Evolutionary conservation across 2,329 filamentous ascomycete genomes (phyloP), one percentile per base, ranked within the genome.

Genomic region (Nigrospora oryzae): DNA sequence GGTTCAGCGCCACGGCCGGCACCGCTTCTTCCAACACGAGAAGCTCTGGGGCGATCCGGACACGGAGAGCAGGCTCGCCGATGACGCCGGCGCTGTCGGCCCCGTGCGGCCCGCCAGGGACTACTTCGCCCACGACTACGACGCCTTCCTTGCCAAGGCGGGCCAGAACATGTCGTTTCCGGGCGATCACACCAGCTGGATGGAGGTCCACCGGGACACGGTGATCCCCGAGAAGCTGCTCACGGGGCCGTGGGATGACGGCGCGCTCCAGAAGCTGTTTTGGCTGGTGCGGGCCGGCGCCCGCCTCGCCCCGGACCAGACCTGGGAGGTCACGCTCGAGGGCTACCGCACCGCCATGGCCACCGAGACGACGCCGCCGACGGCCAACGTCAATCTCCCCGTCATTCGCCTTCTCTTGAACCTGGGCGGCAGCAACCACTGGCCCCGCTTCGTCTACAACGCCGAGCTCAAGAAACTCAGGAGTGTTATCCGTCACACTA

Each of bases 251-350:
- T 71, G 66, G 67, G 53, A 64, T 19, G 63, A 65, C 4, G 62
- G 64, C 34, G 53, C 59, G 36, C 54, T 61, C 19, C 61, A 64
- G 35, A 68, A 68, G 28, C 56, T 74, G 5, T 71, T 72, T 53
- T 74, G 71, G 71, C 58, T 74, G 16, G 55, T 63, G 11, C 63
- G 66, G 33, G 65, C 60, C 6, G 69, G 70, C 13, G 57, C 64
- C 42, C 53, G 50, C 5, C 37, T 64, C 10, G 56, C 58, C 16
- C 48, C 56, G 1, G 51, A 59, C 33, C 57, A 62, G 46, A 57
- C 65, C 1, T 74, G 71, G 71, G 71, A 74, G 46, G 40, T 61
- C 28, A 68, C 63, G 40, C 47, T 62, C 4, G 52, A 64, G 38
- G 62, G 61, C 34, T 61, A 69, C 37, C 62, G 56, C 23, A 63